Conservation (phyloP, 257 asterid genomes). For the Solanum microdontum region DNA sequence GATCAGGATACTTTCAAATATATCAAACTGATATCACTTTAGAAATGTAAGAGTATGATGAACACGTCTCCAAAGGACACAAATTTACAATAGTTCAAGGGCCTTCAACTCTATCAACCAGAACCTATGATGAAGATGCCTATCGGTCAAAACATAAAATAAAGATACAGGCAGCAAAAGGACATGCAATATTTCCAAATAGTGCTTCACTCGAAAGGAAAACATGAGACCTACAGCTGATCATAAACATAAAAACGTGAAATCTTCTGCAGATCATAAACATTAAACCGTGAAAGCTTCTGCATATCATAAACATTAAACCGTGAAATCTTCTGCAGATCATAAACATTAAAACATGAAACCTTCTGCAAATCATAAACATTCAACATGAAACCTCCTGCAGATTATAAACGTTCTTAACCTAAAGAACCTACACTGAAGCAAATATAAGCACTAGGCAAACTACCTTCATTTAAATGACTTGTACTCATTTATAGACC, state of each 20-base stretch:
- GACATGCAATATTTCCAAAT: background rate
- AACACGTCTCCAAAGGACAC: background rate
- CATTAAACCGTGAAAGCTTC: background rate
- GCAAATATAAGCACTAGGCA: background rate
- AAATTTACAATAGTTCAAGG: background rate
- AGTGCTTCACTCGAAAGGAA: background rate
- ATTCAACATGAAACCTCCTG: background rate
- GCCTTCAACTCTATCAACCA: background rate
- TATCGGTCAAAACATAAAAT: background rate
- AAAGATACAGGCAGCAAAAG: background rate
- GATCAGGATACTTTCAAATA: background rate
- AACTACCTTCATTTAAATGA: background rate
- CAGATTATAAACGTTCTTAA: background rate
- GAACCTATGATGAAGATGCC: background rate
- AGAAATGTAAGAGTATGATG: background rate
- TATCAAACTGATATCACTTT: background rate
- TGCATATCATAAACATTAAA: background rate
- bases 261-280: background rate
- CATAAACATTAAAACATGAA: background rate
- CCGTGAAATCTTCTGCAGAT: background rate
- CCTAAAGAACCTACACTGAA: background rate
- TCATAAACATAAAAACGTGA: background rate
- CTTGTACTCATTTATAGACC: background rate
- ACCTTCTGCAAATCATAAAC: background rate
- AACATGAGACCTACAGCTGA: background rate